Evolutionary conservation across 1,139 yeast genomes (phyloP), one percentile per base, ranked within the genome.

Genomic region (Debaryomyces psychrophilus): DNA sequence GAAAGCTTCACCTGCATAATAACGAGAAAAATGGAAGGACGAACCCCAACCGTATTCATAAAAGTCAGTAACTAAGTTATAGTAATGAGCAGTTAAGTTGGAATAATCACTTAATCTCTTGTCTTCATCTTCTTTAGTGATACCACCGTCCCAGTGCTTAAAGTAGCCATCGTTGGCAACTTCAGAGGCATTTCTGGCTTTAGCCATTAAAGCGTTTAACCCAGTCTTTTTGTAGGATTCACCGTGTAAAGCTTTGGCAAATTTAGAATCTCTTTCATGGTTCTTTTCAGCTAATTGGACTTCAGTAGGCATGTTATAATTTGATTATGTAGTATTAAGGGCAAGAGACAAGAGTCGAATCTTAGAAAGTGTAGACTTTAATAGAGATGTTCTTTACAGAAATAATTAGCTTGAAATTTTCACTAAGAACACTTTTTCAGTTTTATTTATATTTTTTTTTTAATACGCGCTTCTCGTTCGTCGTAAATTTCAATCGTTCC

Each of bases 21-120:
- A 93, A 60, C 97, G 83, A 38, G 96, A 89, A 68, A 93, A 93
- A 70, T 93, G 99, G 89, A 93, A 93, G n/a, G 97, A 89, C 20
- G 97, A 81, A 53, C 99, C 99, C 99, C 99, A 93, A 41, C 99
- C 99, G 69, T 93, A 93, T 75, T 93, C 99, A 77, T 93, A 93
- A 64, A 83, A 89, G 69, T 93, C 99, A 33, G 99, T 92, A 45
- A 90, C 98, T 65, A 93, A 83, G 75, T 93, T 93, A 77, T 93
- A 93, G 79, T 90, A 93, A 64, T 95, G 96, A 68, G 89, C 93
- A 48, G 99, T 93, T 60, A 90, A 81, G 59, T 87, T 84, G 49
- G 96, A 87, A 74, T 93, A 93, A 68, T 89, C 96, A 39, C 77
- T 79, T 53, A 89, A 74, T 70, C 98, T 83, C 58, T 82, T 81